Evolutionary conservation across 2,329 filamentous ascomycete genomes (phyloP), one percentile per base, ranked within the genome.

Genomic region (Fusarium mangiferae): DNA sequence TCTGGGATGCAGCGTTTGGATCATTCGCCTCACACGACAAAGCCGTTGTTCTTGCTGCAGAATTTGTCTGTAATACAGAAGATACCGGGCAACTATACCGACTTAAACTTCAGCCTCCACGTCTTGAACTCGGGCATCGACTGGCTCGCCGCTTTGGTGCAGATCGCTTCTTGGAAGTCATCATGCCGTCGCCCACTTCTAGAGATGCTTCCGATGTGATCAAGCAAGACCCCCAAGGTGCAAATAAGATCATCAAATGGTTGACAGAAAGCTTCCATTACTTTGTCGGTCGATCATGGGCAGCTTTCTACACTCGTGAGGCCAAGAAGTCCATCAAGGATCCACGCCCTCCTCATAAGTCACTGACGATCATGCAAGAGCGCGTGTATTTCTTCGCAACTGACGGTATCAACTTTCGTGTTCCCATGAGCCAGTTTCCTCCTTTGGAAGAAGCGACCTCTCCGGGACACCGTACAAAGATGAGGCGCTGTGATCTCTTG

Each of bases 81-180:
- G 74, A 77, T 7, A 78, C 72, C 1, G 85, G 84, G 0, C 83
- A 86, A 0, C 58, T 87, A 0, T 88, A 89, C 66, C 68, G 75
- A 1, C 74, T 91, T 9, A 82, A 82, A 10, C 82, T 91, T 15
- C 81, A 84, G 5, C 85, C 88, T 0, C 75, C 90, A 4, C 82
- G 80, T 15, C 76, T 90, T 4, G 87, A 89, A 33, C 76, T 83
- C 6, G 82, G 86, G 0, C 85, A 90, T 77, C 86, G 90, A 4
- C 78, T 91, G 1, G 81, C 82, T 26, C 85, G 90, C 18, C 86
- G 85, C 9, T 90, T 90, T 71, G 89, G 90, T 0, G 80, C 85
- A 1, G 89, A 92, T 70, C 84, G 90, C 1, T 91, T 91, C 51
- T 68, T 92, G 3, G 88, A 91, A 60, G 65, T 92, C 1, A 77